Evolutionary conservation across 768 basidiomycete species (phyloP).

Genomic region (Tulasnella sp.): DNA sequence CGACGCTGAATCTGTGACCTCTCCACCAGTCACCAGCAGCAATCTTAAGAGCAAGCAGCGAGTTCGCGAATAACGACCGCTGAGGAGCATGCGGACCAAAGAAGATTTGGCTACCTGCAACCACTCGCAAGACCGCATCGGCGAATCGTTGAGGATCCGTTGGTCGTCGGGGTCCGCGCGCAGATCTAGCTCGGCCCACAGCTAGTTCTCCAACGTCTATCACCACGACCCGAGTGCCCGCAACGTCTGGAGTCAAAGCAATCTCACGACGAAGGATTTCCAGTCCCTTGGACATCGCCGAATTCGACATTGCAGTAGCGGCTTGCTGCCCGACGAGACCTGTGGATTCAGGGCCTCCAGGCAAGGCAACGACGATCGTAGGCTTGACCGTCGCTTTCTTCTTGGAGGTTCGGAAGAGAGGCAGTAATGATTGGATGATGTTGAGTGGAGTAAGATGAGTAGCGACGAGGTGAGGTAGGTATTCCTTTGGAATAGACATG

Average conservation of each 20-base stretch:
- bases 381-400: slow-evolving; percentile 59
- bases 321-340: slow-evolving; percentile 69
- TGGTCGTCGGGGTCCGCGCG: slow-evolving; percentile 43
- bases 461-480: slow-evolving; percentile 66
- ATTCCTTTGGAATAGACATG: slow-evolving; percentile 49
- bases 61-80: slow-evolving; percentile 2
- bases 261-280: slow-evolving; percentile 75
- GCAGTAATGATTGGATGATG: slow-evolving; percentile 70
- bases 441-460: slow-evolving; percentile 76
- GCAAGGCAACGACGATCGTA: slow-evolving; percentile 28
- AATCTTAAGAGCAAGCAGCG: slow-evolving; percentile 46
- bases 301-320: slow-evolving; percentile 64
- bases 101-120: slow-evolving; percentile 49
- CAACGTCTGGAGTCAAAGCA: slow-evolving; percentile 52
- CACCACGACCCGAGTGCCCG: slow-evolving; percentile 63
- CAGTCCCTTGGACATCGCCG: slow-evolving; percentile 63
- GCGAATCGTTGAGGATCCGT: slow-evolving; percentile 59
- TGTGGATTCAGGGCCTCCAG: slow-evolving; percentile 61
- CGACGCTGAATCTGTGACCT: slow-evolving; percentile 67
- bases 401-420: slow-evolving; percentile 64
- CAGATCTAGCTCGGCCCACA: not conserved
- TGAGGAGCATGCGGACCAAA: slow-evolving; percentile 11
- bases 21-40: slow-evolving; percentile 53
- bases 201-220: slow-evolving; percentile 61
- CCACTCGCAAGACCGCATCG: slow-evolving; percentile 54